Conservation (phyloP, 2,329 filamentous ascomycete species). For the Phyllosticta citriasiana region DNA sequence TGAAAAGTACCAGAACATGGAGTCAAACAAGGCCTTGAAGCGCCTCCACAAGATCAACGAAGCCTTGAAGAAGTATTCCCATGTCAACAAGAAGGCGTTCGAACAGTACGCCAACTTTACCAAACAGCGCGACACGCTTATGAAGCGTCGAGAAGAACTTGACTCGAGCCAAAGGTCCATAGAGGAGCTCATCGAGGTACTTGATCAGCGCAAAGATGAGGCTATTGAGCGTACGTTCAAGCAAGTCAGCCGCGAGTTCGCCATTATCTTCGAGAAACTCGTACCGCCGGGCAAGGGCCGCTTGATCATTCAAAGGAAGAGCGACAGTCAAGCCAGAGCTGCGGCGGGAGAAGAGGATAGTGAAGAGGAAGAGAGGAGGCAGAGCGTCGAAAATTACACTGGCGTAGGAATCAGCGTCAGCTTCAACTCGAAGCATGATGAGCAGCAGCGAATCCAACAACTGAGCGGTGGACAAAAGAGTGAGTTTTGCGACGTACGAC, state of each 20-base stretch:
- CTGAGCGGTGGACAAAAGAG: conserved; percentile 96
- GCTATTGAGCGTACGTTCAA: conserved; percentile 98
- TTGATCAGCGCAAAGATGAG: conserved; percentile 94
- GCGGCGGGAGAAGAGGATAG: conserved; percentile 52
- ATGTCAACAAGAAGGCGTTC: conserved; percentile 99
- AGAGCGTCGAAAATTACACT: conserved; percentile 81
- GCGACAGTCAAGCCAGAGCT: conserved; percentile 56
- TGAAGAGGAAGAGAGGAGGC: conserved; percentile 31
- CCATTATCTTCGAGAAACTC: conserved; percentile 85
- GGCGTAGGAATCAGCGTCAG: conserved; percentile 95
- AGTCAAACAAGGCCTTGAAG: conserved; percentile 55
- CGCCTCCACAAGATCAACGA: conserved; percentile 87
- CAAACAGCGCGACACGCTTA: conserved; percentile 76
- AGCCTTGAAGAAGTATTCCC: conserved; percentile 87
- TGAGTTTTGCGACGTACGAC: conserved; percentile 36
- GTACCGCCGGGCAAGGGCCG: conserved; percentile 88
- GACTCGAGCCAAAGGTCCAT: conserved; percentile 81
- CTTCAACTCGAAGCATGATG: conserved; percentile 97
- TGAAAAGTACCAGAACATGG: conserved; percentile 77
- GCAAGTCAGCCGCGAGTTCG: conserved; percentile 89
- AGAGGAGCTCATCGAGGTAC: conserved; percentile 79
- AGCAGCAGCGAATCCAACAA: conserved; percentile 96
- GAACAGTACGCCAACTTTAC: conserved; percentile 99
- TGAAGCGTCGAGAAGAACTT: conserved; percentile 75
- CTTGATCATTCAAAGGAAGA: conserved; percentile 83